A percentile compares a stretch with the other conserved stretches of the same genome.
Conservation (phyloP, 1,139 yeast genomes). For the Blastobotrys raffinosifermentans region DNA sequence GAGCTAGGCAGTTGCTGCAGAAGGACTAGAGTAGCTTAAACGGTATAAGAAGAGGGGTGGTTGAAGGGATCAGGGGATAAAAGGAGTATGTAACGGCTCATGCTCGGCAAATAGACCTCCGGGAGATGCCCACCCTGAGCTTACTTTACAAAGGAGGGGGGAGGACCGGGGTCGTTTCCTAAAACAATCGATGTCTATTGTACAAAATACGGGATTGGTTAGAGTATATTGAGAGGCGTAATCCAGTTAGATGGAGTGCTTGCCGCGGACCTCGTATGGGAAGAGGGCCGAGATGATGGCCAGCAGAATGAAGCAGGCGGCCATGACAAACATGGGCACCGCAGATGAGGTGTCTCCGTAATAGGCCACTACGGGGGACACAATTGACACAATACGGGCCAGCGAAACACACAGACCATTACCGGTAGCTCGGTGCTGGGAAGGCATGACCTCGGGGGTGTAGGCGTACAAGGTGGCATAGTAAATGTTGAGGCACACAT, state of each 20-base stretch:
- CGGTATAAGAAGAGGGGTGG: no score
- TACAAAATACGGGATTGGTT: no score
- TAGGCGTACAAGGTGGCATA: slow-evolving; percentile 53
- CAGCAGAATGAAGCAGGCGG: slow-evolving; percentile 43
- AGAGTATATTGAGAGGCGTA: no score
- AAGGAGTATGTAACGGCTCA: no score
- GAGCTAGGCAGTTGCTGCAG: no score
- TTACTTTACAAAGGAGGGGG: no score
- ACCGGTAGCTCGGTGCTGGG: slow-evolving; percentile 52
- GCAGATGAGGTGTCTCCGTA: slow-evolving; percentile 39
- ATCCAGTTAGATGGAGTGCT: slow-evolving; percentile 17
- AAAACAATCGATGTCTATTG: no score
- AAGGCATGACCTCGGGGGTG: slow-evolving; percentile 55
- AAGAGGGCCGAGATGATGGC: slow-evolving; percentile 41
- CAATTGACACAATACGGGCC: slow-evolving; percentile 43
- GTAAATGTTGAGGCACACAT: slow-evolving; percentile 46
- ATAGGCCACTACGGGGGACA: slow-evolving; percentile 49
- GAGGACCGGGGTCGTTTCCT: no score
- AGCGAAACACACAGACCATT: slow-evolving; percentile 45
- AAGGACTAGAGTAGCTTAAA: no score
- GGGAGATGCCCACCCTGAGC: no score
- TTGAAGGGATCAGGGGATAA: no score
- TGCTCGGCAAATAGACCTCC: no score
- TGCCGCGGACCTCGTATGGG: slow-evolving; percentile 40
- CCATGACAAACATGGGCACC: slow-evolving; percentile 54